Base-by-base conservation (phyloP, 306 rosid genomes). In the Quillaja saponaria region DNA sequence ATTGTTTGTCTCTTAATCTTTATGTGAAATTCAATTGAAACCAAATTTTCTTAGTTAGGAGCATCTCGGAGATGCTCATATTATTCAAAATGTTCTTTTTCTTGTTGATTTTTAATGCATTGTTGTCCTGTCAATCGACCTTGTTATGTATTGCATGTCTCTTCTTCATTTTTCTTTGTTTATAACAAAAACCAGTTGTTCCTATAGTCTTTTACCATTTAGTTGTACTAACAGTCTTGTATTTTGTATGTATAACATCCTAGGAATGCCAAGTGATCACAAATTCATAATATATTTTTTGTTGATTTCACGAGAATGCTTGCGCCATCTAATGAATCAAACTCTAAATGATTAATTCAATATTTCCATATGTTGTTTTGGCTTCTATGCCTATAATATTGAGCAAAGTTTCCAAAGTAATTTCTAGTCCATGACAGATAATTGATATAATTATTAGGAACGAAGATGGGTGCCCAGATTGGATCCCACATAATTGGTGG, bases 21-120 rank as follows among this genome's bases (percentile, higher is more conserved):
- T 49, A 11, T 28, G 10, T 54, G 51, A 60, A 71, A 12, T 44
- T 4, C 7, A 45, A 48, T 39, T 60, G 67, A 63, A 31, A 61
- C 58, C 49, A 35, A 68, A 50, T 62, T 25, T n/a, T 59, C 41
- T 67, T 38, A 47, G 14, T 17, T 49, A 19, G 63, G 60, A 64
- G 41, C 40, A 63, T 75, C 28, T 3, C 25, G 15, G 18, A 69
- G 25, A 62, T 45, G 49, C 34, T 19, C 34, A 34, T 47, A 16
- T 34, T 35, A 25, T 58, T 49, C 47, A n/a, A n/a, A 53, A 70
- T 19, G 20, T 53, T 37, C 46, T 28, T 46, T 38, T 41, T 46
- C 61, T 50, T 44, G n/a, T 17, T 28, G 12, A 20, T 13, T 8
- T 46, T 33, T 44, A 6, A 40, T 65, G 66, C 63, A 17, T 41